phyloP scores from a whole-genome alignment of 2,329 filamentous ascomycete species.

The Fusarium sp. region DNA sequence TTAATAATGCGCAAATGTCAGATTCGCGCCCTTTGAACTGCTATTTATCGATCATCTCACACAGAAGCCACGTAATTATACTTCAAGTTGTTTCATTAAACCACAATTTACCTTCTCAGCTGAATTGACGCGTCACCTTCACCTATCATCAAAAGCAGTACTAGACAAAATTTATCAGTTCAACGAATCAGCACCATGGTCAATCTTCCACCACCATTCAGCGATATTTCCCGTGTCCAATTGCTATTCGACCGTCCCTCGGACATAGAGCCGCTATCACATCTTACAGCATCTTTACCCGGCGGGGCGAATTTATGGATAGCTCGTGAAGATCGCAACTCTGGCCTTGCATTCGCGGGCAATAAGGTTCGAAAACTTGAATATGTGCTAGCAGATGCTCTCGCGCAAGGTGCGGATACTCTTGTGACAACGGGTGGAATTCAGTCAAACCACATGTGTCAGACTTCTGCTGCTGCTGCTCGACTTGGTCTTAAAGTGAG shows the following conservation, averaged over 20 bases:
- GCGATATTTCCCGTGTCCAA: constrained; percentile 19
- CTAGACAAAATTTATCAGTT: neutral
- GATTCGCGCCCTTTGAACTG: neutral
- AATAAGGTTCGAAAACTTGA: constrained; percentile 32
- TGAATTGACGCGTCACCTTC: neutral
- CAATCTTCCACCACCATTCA: constrained; percentile 7
- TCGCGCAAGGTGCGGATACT: constrained; percentile 21
- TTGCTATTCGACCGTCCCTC: constrained; percentile 20
- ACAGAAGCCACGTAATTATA: neutral
- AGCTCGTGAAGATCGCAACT: constrained; percentile 25
- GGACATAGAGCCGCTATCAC: constrained; percentile 23
- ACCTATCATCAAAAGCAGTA: neutral
- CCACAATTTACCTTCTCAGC: neutral
- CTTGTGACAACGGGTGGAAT: constrained; percentile 26
- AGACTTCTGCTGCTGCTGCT: constrained; percentile 27
- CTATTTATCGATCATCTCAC: neutral
- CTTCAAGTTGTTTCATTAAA: no score
- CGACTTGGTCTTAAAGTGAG: constrained; percentile 21
- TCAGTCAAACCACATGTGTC: constrained; percentile 33
- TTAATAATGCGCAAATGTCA: constrained; percentile 20
- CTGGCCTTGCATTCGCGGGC: constrained; percentile 31
- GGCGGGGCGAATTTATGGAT: constrained; percentile 12
- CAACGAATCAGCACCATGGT: neutral
- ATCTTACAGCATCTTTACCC: constrained; percentile 3
- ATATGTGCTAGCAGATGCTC: constrained; percentile 26